phyloP scores from a whole-genome alignment of 2,329 filamentous ascomycete genomes.

The Exophiala alcalophila region DNA sequence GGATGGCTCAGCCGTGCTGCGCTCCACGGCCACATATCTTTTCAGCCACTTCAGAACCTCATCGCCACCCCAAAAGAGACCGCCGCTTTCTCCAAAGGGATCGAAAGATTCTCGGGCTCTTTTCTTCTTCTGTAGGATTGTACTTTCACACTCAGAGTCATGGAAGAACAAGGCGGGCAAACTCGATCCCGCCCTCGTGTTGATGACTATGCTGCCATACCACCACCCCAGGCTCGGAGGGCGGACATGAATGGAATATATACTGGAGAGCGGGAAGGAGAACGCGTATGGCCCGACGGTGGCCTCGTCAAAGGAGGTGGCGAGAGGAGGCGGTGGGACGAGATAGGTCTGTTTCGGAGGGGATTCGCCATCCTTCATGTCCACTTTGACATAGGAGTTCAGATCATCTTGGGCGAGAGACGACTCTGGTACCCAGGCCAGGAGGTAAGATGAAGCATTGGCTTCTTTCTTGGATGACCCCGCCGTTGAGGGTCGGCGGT shows the following conservation, averaged over 20 bases:
- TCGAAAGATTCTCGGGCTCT: slow-evolving; percentile 81
- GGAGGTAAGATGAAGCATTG: slow-evolving; percentile 66
- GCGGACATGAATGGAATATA: slow-evolving; percentile 86
- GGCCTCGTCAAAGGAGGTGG: slow-evolving; percentile 65
- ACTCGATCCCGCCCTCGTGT: slow-evolving; percentile 83
- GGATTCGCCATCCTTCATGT: slow-evolving; percentile 75
- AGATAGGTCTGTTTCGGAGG: slow-evolving; percentile 84
- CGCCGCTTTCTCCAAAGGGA: slow-evolving; percentile 78
- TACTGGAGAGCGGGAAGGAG: slow-evolving; percentile 80
- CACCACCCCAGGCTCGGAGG: slow-evolving; percentile 96
- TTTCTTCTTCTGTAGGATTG: slow-evolving; percentile 89
- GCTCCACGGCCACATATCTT: slow-evolving; percentile 76
- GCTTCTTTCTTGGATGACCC: slow-evolving; percentile 41
- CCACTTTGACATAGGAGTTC: slow-evolving; percentile 91
- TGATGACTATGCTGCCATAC: slow-evolving; percentile 94
- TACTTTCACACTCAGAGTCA: slow-evolving; percentile 93
- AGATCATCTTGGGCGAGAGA: slow-evolving; percentile 75
- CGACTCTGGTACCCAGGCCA: slow-evolving; percentile 91
- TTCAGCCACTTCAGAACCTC: slow-evolving; percentile 90
- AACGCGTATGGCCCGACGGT: slow-evolving; percentile 82
- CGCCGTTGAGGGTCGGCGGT: slow-evolving; percentile 41
- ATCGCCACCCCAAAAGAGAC: slow-evolving; percentile 97
- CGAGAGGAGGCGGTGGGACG: slow-evolving; percentile 84
- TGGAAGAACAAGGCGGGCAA: slow-evolving; percentile 97
- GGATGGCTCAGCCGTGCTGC: slow-evolving; percentile 80